A percentile compares a stretch with the other conserved stretches of the same genome.
Evolutionary conservation across 345 rosid genomes (phyloP).

Genomic region (Atalantia buxifolia): DNA sequence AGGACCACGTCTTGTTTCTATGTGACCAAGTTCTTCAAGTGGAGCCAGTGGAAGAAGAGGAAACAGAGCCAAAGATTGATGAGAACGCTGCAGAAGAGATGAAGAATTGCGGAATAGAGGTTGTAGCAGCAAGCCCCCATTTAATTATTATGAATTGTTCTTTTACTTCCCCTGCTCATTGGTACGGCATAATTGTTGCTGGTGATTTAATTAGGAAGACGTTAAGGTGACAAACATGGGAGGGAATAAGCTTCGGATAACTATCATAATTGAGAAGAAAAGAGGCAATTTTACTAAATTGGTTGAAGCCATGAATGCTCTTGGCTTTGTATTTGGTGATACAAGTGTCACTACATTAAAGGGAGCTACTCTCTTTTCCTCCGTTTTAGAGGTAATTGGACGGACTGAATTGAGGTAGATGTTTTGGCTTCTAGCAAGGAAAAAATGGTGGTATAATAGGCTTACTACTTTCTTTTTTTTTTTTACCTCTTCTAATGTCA

Average conservation of each 20-base stretch:
- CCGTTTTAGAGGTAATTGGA: constrained; percentile 42
- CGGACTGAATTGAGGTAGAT: too few species aligned
- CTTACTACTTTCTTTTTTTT: too few species aligned
- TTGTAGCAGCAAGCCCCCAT: constrained; percentile 6
- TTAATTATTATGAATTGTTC: too few species aligned
- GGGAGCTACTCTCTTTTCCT: constrained; percentile 53
- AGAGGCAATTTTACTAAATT: constrained; percentile 49
- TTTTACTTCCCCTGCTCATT: too few species aligned
- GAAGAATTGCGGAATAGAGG: constrained; percentile 46
- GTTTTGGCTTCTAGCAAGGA: not conserved
- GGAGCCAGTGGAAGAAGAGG: constrained; percentile 33
- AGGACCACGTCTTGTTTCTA: constrained; percentile 37
- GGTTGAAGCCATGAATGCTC: constrained; percentile 44
- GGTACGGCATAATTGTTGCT: not conserved
- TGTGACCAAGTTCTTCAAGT: constrained; percentile 44
- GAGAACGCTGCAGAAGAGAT: constrained; percentile 31
- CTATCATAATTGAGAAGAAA: constrained; percentile 53
- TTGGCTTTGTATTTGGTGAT: constrained; percentile 55
- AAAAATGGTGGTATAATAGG: not conserved
- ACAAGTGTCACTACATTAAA: constrained; percentile 43
- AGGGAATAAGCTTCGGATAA: constrained; percentile 54
- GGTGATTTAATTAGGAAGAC: constrained; percentile 39
- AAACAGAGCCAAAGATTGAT: constrained; percentile 15
- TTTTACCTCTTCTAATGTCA: not conserved
- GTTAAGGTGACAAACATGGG: constrained; percentile 49